Percentiles rank a stretch among this genome's conserved stretches.
These are phyloP conservation scores for Fraxinus paxiana DNA, from an alignment of 305 asterid species.

Conservation along the genomic window DNA sequence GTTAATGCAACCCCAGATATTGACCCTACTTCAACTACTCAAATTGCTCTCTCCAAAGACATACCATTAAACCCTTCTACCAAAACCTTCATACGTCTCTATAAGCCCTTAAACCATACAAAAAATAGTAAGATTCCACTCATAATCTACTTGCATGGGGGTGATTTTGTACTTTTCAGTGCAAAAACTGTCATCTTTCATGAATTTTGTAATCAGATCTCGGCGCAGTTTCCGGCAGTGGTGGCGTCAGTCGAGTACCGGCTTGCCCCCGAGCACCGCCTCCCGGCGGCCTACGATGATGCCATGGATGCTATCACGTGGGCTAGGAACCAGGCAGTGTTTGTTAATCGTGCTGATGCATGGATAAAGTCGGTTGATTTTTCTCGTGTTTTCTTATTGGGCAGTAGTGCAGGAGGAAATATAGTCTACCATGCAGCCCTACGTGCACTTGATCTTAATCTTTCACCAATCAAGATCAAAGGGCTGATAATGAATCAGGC, in stretches of 20 bases:
- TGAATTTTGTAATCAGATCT: slow-evolving; percentile 27
- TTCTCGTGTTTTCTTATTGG: slow-evolving; percentile 56
- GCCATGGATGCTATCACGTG: slow-evolving; percentile 53
- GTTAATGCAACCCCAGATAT: slow-evolving; percentile 37
- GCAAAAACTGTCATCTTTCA: slow-evolving; percentile 29
- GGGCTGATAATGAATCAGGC: slow-evolving; percentile 47
- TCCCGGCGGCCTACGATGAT: slow-evolving; percentile 68
- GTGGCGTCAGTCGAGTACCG: slow-evolving; percentile 60
- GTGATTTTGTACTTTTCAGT: slow-evolving; percentile 43
- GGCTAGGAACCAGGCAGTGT: slow-evolving; percentile 36
- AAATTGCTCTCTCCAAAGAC: slow-evolving; percentile 45
- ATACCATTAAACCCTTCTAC: slow-evolving; percentile 49
- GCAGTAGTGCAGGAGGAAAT: slow-evolving; percentile 67
- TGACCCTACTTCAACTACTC: slow-evolving; percentile 7
- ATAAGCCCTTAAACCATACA: slow-evolving; percentile 36
- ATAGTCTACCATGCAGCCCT: slow-evolving; percentile 43
- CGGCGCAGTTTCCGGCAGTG: slow-evolving; percentile 46
- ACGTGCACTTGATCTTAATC: slow-evolving; percentile 32
- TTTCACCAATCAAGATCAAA: slow-evolving; percentile 39
- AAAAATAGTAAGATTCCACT: slow-evolving; percentile 43
- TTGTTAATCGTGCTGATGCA: slow-evolving; percentile 20
- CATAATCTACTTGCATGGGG: slow-evolving; percentile 56
- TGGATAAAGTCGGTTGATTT: slow-evolving; percentile 55
- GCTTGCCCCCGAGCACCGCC: slow-evolving; percentile 65
- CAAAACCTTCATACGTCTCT: slow-evolving; percentile 58